Conservation (phyloP, 1,284 basidiomycete genomes). For the Austroboletus rostrupii region DNA sequence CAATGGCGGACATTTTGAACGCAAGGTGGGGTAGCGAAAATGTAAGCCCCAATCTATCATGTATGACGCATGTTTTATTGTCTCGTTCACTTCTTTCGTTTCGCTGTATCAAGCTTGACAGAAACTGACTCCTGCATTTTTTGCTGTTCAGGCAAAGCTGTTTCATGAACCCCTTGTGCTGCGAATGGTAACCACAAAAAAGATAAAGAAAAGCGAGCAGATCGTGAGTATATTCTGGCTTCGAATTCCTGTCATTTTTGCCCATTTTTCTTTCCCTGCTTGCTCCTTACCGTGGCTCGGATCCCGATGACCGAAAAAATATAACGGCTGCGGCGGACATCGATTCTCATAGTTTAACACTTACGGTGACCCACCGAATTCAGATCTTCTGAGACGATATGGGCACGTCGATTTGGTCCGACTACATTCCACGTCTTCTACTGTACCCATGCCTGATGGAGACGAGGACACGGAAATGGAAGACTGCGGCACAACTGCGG, state of each 20-base stretch:
- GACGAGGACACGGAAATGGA: conserved; percentile 28
- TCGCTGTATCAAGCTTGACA: background rate
- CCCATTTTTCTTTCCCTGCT: background rate
- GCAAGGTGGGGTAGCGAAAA: conserved; percentile 86
- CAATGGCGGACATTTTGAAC: conserved; percentile 94
- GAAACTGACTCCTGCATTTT: background rate
- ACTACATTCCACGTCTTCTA: conserved; percentile 30
- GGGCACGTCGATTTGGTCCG: conserved; percentile 86
- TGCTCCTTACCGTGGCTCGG: background rate
- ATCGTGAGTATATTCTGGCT: conserved; percentile 55
- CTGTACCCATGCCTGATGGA: conserved; percentile 28
- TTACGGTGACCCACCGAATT: conserved; percentile 91
- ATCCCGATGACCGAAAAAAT: background rate
- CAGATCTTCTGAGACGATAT: conserved; percentile 90
- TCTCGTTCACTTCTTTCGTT: background rate
- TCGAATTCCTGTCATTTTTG: background rate
- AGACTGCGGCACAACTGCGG: background rate
- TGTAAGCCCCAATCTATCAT: conserved; percentile 41
- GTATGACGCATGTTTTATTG: background rate
- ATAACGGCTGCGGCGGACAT: background rate
- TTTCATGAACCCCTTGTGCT: conserved; percentile 75
- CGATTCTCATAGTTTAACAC: conserved; percentile 76
- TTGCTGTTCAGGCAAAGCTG: conserved; percentile 63
- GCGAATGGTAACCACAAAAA: conserved; percentile 79
- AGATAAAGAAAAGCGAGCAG: conserved; percentile 79